A percentile compares a stretch with the other conserved stretches of the same genome.
Conservation (phyloP, 208 protist species). For the Tritrichomonas musculus region DNA sequence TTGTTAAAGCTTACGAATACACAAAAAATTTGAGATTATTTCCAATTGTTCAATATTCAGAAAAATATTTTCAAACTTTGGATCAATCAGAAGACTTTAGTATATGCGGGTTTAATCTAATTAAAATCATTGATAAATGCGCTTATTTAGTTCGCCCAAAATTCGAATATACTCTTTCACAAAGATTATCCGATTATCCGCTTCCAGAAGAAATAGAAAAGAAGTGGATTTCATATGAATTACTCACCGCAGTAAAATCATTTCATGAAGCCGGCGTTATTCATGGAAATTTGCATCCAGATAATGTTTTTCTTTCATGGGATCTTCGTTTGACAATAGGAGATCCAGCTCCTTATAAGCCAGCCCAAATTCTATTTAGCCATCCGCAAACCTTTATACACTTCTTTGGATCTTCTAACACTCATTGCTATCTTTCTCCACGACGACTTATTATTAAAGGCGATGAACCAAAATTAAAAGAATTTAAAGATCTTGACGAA, state of each 20-base stretch:
- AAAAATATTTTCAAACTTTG: not conserved
- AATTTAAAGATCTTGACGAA: not conserved
- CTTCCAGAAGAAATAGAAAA: constrained; percentile 3
- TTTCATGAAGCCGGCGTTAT: not conserved
- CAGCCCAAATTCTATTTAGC: not conserved
- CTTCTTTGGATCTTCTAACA: not conserved
- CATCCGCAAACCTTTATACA: not conserved
- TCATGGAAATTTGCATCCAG: not conserved
- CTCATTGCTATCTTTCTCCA: not conserved
- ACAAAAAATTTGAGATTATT: not conserved
- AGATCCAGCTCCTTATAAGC: not conserved
- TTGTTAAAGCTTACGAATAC: constrained; percentile 12
- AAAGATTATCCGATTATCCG: not conserved
- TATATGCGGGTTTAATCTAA: not conserved
- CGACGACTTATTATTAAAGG: not conserved
- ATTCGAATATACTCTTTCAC: not conserved
- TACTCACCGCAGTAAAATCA: not conserved
- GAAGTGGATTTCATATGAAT: not conserved
- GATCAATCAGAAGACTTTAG: not conserved
- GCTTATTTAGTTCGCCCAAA: not conserved
- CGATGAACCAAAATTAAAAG: too few species aligned
- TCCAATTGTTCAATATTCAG: not conserved
- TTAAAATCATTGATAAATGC: not conserved
- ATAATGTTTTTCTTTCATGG: not conserved
- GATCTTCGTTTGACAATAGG: not conserved